These are phyloP conservation scores for Cladophialophora carrionii DNA, from an alignment of 2,329 filamentous ascomycete species.

Conservation along the genomic window DNA sequence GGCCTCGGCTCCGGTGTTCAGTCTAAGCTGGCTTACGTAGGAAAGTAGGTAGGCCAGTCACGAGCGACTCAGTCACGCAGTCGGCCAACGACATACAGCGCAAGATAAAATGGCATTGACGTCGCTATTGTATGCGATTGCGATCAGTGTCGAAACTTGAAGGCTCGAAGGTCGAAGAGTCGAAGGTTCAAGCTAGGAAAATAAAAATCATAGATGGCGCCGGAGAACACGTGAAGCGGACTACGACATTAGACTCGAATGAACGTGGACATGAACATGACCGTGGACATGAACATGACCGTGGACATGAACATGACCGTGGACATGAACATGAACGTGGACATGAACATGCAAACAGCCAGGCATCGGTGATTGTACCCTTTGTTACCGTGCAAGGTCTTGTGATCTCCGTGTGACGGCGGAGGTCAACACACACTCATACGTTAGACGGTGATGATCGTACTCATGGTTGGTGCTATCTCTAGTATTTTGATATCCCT, in stretches of 20 bases:
- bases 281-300: not conserved
- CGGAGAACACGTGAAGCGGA: not conserved
- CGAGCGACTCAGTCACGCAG: not conserved
- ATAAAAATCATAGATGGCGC: not conserved
- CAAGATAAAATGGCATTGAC: too few relatives aligned
- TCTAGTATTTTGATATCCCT: too few relatives aligned
- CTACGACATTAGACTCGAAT: not conserved
- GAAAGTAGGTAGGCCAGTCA: not conserved
- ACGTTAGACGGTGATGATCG: too few relatives aligned
- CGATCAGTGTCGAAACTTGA: too few relatives aligned
- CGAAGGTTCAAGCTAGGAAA: too few relatives aligned
- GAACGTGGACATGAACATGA: not conserved
- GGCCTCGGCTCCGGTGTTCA: constrained; percentile 5
- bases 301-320: too few relatives aligned
- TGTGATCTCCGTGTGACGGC: too few relatives aligned
- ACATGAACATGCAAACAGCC: not conserved
- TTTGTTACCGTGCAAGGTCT: too few relatives aligned
- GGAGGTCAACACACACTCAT: too few relatives aligned
- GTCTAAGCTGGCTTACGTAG: constrained; percentile 3
- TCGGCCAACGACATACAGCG: not conserved
- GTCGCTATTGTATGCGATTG: too few relatives aligned
- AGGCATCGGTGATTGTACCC: not conserved
- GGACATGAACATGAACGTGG: not conserved
- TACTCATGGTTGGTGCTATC: too few relatives aligned
- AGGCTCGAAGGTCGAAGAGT: too few relatives aligned